Conservation (phyloP, 2,329 filamentous ascomycete species). For the Cercospora sp. region DNA sequence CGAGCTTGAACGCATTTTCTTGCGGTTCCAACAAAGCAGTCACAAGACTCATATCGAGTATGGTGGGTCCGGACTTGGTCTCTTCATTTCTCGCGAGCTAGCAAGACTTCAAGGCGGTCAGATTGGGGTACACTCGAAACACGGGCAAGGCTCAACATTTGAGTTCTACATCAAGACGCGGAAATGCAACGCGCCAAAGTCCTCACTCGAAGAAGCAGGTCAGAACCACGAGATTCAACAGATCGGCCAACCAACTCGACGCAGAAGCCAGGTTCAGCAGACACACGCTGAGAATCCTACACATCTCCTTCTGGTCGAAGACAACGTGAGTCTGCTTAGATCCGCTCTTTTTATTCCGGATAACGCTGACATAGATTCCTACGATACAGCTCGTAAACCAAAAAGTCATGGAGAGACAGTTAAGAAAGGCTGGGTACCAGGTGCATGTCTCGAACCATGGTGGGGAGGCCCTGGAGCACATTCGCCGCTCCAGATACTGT, state of each 20-base stretch:
- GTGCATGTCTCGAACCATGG: constrained; percentile 33
- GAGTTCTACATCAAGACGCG: constrained; percentile 60
- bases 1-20: constrained; percentile 56
- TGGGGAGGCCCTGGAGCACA: constrained; percentile 31
- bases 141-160: constrained; percentile 63
- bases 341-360: constrained; percentile 60
- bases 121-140: constrained; percentile 63
- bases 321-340: constrained; percentile 56
- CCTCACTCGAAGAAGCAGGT: not conserved
- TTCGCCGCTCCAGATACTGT: constrained; percentile 18
- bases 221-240: not conserved
- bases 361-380: not conserved
- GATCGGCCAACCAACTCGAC: not conserved
- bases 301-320: constrained; percentile 34
- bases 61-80: constrained; percentile 67
- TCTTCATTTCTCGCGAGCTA: constrained; percentile 68
- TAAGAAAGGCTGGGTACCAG: constrained; percentile 26
- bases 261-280: not conserved
- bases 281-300: constrained; percentile 41
- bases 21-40: constrained; percentile 68
- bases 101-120: constrained; percentile 70
- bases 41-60: constrained; percentile 68
- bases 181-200: constrained; percentile 6
- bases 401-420: constrained; percentile 30
- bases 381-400: constrained; percentile 54